Percentiles rank a stretch among this genome's conserved stretches.
Conservation (phyloP, 202 grass and related monocot species). For the Brachypodium distachyon region DNA sequence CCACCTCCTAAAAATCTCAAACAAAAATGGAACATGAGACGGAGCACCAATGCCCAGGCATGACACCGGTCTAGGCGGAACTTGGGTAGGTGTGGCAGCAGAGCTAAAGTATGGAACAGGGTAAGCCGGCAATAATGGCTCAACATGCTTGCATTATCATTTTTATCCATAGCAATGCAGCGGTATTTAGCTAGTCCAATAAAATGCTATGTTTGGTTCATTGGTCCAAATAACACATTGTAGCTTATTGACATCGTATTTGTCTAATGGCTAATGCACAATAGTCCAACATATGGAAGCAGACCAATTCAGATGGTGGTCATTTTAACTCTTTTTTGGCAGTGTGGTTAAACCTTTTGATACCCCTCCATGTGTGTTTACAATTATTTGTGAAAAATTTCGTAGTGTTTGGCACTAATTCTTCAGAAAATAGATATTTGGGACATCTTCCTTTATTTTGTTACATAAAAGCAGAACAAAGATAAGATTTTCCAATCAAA, state of each 20-base stretch:
- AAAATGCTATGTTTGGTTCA: constrained; percentile 2
- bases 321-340: background rate
- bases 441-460: background rate
- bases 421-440: background rate
- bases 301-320: background rate
- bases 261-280: background rate
- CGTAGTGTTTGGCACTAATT: background rate
- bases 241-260: background rate
- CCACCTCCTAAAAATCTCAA: background rate
- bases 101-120: background rate
- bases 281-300: background rate
- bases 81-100: background rate
- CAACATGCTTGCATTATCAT: background rate
- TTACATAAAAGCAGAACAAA: background rate
- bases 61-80: background rate
- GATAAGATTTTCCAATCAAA: background rate
- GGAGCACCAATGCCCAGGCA: no score
- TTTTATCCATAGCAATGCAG: background rate
- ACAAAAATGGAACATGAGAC: no score
- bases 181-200: background rate
- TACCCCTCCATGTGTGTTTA: background rate
- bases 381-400: background rate
- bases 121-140: background rate
- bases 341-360: background rate
- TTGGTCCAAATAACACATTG: background rate